Evolutionary conservation across 257 asterid genomes (phyloP), one percentile per base, ranked within the genome.

Genomic region (Penstemon eatonii): DNA sequence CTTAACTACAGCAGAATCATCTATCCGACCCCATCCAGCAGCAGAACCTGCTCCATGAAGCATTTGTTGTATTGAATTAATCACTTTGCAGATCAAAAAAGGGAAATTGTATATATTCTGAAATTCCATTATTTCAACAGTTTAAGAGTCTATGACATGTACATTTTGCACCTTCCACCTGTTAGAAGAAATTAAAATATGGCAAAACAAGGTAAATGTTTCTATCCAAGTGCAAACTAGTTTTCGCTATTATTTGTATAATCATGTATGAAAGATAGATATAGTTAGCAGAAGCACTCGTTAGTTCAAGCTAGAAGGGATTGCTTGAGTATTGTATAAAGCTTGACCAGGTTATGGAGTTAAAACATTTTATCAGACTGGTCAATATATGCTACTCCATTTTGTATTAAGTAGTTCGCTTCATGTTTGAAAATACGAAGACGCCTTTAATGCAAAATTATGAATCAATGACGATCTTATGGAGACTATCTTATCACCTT

Each of bases 21-120:
- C 99, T 56, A 93, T 78, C 62, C 90, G 88, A 37, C 99, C 99
- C 99, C 99, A 93, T 74, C 99, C 99, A 71, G 97, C 92, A 72
- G 99, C 96, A 36, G 99, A 93, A 79, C 99, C 99, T 93, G 82
- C 66, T 59, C 68, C 73, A 81, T n/a, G 56, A 67, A 65, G 76
- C 56, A 71, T 64, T 56, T 42, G 63, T 54, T 47, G 68, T 42
- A 41, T 75, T 65, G 37, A 70, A 55, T 60, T 53, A 56, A 63
- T 40, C 66, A 66, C 37, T 47, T 73, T 53, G 49, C 33, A 40
- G 70, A 37, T 53, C 43, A n/a, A 13, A 55, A 70, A 55, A 58
- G 49, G 33, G 60, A 60, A 55, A 52, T 54, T 7, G 12, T 50
- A 53, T 56, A 45, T 68, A 67, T 43, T 44, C 45, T 39, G 44